phyloP scores from a whole-genome alignment of 2,329 filamentous ascomycete species.

The Emmonsiellopsis sp. region DNA sequence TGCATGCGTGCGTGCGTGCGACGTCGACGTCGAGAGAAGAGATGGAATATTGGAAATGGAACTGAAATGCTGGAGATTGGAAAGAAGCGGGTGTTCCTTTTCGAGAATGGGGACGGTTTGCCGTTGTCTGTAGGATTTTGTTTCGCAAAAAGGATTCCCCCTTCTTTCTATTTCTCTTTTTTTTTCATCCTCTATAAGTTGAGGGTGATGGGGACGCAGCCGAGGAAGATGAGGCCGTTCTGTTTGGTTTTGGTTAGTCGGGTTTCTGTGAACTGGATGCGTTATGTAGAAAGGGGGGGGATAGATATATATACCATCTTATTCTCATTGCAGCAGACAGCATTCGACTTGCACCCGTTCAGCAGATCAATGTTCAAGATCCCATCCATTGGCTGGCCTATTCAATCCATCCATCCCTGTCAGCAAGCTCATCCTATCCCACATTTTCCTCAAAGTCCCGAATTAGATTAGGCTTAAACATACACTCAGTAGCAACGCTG shows the following conservation, averaged over 20 bases:
- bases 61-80: too few relatives aligned
- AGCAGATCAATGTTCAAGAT: background rate
- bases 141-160: too few relatives aligned
- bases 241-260: background rate
- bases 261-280: background rate
- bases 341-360: background rate
- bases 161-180: too few relatives aligned
- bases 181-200: background rate
- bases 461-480: background rate
- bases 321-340: constrained; percentile 2
- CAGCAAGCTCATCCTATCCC: background rate
- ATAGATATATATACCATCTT: background rate
- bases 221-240: constrained; percentile 2
- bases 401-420: background rate
- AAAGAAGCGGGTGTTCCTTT: too few relatives aligned
- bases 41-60: too few relatives aligned
- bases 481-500: constrained; percentile 1
- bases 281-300: background rate
- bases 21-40: too few relatives aligned
- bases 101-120: too few relatives aligned
- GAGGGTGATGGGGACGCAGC: constrained; percentile 2
- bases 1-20: too few relatives aligned
- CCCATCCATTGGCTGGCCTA: background rate
- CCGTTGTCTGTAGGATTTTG: too few relatives aligned
- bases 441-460: background rate